These are phyloP conservation scores for Hypoxylon rickii DNA, from an alignment of 495 filamentous ascomycete genomes.

Conservation along the genomic window DNA sequence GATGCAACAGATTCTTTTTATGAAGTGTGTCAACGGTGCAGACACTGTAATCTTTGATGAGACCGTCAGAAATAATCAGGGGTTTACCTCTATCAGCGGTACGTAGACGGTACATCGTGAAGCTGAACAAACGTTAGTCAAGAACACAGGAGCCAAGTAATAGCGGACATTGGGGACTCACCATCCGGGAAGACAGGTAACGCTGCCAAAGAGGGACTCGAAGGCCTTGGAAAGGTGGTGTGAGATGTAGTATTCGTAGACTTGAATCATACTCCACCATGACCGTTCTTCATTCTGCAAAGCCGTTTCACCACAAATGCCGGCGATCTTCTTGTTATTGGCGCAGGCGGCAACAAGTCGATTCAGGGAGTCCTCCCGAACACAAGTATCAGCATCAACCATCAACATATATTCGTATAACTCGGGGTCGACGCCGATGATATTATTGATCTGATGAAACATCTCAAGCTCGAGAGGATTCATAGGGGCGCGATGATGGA, in stretches of 20 bases:
- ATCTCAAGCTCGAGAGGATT: conserved; percentile 94
- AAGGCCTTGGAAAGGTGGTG: conserved; percentile 94
- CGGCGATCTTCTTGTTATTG: conserved; percentile 93
- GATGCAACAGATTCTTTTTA: conserved; percentile 94
- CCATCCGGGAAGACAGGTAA: conserved; percentile 98
- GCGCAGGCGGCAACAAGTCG: conserved; percentile 90
- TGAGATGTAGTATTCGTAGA: conserved; percentile 98
- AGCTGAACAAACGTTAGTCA: conserved; percentile 64
- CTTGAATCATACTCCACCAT: conserved; percentile 99
- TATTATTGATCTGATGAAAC: conserved; percentile 98
- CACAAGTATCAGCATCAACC: conserved; percentile 97
- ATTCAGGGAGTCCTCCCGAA: conserved; percentile 89
- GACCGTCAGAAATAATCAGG: conserved; percentile 84
- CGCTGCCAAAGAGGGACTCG: conserved; percentile 91
- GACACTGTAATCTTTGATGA: conserved; percentile 87
- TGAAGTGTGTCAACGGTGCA: conserved; percentile 91
- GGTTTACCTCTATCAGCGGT: conserved; percentile 91
- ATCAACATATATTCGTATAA: conserved; percentile 97
- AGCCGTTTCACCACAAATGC: conserved; percentile 97
- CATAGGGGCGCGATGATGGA: conserved; percentile 93
- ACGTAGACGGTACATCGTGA: conserved; percentile 96
- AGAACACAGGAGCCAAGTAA: background rate
- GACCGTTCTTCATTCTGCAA: conserved; percentile 90
- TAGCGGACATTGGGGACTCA: conserved; percentile 59
- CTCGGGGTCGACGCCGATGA: conserved; percentile 96